A percentile compares a stretch with the other conserved stretches of the same genome.
phyloP scores from a whole-genome alignment of 2,329 filamentous ascomycete genomes.

The Exserohilum turcica region DNA sequence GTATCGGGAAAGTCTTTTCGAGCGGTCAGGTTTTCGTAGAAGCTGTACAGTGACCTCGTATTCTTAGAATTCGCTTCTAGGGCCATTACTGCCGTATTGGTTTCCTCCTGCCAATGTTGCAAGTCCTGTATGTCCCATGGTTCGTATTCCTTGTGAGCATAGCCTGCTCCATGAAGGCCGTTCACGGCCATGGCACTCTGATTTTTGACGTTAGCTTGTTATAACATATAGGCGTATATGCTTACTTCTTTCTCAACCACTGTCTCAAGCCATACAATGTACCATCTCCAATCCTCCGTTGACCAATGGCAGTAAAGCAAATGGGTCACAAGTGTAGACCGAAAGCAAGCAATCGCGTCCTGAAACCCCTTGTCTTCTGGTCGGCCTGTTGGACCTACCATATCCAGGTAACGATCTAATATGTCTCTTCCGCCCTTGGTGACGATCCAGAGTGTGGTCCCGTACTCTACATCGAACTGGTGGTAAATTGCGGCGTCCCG shows the following conservation, averaged over 20 bases:
- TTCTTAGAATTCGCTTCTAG: slow-evolving; percentile 50
- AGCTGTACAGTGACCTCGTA: slow-evolving; percentile 29
- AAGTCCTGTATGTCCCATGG: slow-evolving; percentile 42
- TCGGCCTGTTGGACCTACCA: slow-evolving; percentile 39
- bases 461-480: slow-evolving; percentile 46
- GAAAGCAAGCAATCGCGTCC: slow-evolving; percentile 42
- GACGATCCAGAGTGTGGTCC: slow-evolving; percentile 51
- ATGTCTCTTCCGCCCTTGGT: slow-evolving; percentile 43
- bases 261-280: slow-evolving; percentile 49
- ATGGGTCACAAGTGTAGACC: slow-evolving; percentile 47
- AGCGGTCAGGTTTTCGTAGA: slow-evolving; percentile 20
- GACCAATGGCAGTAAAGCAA: slow-evolving; percentile 50
- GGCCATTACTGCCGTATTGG: slow-evolving; percentile 45
- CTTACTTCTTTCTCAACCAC: slow-evolving; percentile 39
- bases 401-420: slow-evolving; percentile 28
- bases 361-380: slow-evolving; percentile 43
- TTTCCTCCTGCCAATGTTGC: slow-evolving; percentile 47
- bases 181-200: slow-evolving; percentile 25
- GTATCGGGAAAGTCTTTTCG: slow-evolving; percentile 24
- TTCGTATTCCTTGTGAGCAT: slow-evolving; percentile 18
- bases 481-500: slow-evolving; percentile 49
- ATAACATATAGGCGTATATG: no score
- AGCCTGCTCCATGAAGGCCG: slow-evolving; percentile 15
- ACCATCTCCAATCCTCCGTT: slow-evolving; percentile 51
- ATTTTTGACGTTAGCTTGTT: background rate